These are phyloP conservation scores for Arabidopsis hybrid DNA, from an alignment of 441 rosid genomes.

Conservation along the genomic window DNA sequence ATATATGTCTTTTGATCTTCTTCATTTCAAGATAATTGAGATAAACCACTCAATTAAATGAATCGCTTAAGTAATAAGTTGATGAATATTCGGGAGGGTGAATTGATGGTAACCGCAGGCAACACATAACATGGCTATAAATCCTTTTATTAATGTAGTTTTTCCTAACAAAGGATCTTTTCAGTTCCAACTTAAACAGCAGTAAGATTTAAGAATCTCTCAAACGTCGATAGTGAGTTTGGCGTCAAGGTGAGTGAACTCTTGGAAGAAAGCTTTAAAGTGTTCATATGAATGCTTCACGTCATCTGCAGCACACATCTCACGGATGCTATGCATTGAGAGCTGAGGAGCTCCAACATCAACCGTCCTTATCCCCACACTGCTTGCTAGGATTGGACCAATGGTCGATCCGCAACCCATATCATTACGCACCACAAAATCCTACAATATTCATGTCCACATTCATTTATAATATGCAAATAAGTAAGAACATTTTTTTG, in stretches of 20 bases:
- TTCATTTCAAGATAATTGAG: background rate
- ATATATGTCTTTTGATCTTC: too few relatives aligned
- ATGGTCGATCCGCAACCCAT: constrained; percentile 97
- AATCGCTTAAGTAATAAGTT: background rate
- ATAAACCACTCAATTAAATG: background rate
- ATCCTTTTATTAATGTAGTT: constrained; percentile 28
- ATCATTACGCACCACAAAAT: constrained; percentile 97
- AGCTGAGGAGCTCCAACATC: constrained; percentile 97
- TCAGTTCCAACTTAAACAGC: background rate
- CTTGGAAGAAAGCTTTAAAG: constrained; percentile 90
- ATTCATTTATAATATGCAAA: background rate
- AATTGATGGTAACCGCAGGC: background rate
- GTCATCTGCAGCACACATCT: constrained; percentile 95
- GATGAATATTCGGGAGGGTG: background rate
- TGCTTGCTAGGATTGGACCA: constrained; percentile 95
- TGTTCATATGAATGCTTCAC: constrained; percentile 81
- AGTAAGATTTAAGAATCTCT: constrained; percentile 29
- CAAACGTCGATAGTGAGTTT: constrained; percentile 73
- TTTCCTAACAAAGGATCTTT: constrained; percentile 18
- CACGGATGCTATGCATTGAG: constrained; percentile 98
- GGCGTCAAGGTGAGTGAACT: constrained; percentile 68
- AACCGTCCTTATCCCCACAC: constrained; percentile 93
- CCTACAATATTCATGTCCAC: constrained; percentile 53
- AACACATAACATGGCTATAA: background rate
- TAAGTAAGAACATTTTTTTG: constrained; percentile 1